Base-by-base conservation (phyloP, 1,284 basidiomycete species). In the Microbotryum lychnidis-dioicae region DNA sequence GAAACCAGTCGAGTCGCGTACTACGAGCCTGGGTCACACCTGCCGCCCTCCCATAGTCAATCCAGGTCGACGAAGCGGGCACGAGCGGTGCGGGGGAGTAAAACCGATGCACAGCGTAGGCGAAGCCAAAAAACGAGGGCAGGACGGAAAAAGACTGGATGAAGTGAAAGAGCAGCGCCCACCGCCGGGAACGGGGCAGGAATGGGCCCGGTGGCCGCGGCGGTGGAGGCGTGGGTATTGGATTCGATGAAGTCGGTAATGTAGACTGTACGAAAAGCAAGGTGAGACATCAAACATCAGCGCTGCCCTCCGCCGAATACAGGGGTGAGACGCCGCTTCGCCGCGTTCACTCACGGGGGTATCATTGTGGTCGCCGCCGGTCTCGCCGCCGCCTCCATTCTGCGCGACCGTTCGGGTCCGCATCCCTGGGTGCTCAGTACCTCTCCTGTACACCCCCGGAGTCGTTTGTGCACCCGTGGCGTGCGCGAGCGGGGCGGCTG, bases 1-100 rank as follows among this genome's bases (percentile, higher is more conserved):
- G 50, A 57, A 71, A 61, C 69, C 69, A 71, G 58, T 71, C 70
- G 33, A 70, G 56, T 9, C 62, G 53, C n/a, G 68, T 68, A 25
- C 63, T 68, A 9, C 64, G 56, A 4, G 57, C 57, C 6, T 56
- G 49, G 29, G 54, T 50, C 50, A 65, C 53, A 16, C 61, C 62
- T 18, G 46, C 60, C 2, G 58, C 54, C 1, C 54, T 25, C 4
- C 57, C 49, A 4, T 50, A n/a, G 6, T 53, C 37, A 7, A 45
- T 25, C 59, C 61, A 64, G 5, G 64, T 56, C 20, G 58, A 58
- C 1, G 63, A 56, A 4, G 57, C 45, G 48, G 54, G 56, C 21
- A 64, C 44, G 48, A 63, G 49, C 23, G 51, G 57, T 1, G 56
- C 44, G 27, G 58, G 18, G 14, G 58, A 50, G 58, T 58, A 66